Evolutionary conservation across 2,329 filamentous ascomycete genomes (phyloP).

Genomic region (Fusarium subglutinans): DNA sequence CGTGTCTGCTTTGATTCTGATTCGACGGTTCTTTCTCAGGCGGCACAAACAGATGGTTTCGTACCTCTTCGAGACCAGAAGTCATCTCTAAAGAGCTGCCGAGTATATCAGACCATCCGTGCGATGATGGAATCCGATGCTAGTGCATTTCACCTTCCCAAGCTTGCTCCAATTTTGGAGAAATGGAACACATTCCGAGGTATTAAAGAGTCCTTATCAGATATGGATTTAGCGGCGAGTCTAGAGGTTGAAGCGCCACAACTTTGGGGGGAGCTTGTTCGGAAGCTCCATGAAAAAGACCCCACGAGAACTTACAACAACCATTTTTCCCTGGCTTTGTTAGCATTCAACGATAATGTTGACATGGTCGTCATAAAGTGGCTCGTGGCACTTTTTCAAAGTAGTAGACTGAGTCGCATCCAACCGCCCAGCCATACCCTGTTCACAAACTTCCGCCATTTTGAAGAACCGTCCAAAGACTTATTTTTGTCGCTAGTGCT

Average conservation of each 20-base stretch:
- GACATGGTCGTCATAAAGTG: constrained; percentile 8
- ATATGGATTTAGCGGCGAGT: constrained; percentile 38
- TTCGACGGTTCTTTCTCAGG: neutral
- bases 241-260: constrained; percentile 65
- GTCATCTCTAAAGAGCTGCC: neutral
- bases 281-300: neutral
- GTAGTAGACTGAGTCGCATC: neutral
- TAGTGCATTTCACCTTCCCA: neutral
- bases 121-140: neutral
- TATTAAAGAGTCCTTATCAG: neutral
- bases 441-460: constrained; percentile 18
- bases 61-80: neutral
- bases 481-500: neutral
- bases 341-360: neutral
- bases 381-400: constrained; percentile 13
- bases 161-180: constrained; percentile 1
- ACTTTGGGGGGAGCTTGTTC: constrained; percentile 52
- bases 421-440: neutral
- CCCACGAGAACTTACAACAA: neutral
- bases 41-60: neutral
- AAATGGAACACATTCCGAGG: neutral
- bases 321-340: constrained; percentile 10
- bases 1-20: constrained; percentile 19
- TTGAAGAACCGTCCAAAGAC: neutral
- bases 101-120: constrained; percentile 1